phyloP scores from a whole-genome alignment of 257 asterid genomes.

The Solanum sitiens region DNA sequence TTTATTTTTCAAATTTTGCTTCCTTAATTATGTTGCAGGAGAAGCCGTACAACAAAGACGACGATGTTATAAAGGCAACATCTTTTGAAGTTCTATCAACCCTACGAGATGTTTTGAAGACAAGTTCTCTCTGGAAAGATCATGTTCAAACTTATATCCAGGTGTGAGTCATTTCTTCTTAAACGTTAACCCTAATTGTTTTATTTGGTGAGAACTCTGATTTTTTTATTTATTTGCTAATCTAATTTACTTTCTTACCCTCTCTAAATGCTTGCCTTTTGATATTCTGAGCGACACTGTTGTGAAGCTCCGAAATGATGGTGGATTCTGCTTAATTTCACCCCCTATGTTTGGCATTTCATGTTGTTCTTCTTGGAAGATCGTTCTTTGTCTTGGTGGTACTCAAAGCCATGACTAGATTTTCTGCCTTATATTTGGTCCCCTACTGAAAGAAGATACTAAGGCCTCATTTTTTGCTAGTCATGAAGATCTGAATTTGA shows the following conservation, averaged over 20 bases:
- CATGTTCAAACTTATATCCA: constrained; percentile 94
- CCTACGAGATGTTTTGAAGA: constrained; percentile 78
- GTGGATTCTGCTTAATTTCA: background rate
- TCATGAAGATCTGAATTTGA: background rate
- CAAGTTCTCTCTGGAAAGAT: constrained; percentile 94
- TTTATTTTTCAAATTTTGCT: background rate
- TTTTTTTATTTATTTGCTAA: background rate
- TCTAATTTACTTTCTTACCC: background rate
- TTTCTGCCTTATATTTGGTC: background rate
- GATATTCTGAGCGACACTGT: background rate
- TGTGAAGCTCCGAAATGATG: background rate
- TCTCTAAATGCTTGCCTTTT: background rate
- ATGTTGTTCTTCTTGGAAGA: background rate
- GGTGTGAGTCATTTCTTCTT: constrained; percentile 27
- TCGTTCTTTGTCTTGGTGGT: background rate
- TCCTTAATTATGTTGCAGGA: constrained; percentile 44
- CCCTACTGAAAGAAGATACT: background rate
- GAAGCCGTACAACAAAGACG: constrained; percentile 73
- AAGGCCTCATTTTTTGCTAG: background rate
- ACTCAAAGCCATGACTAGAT: background rate
- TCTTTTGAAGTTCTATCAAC: constrained; percentile 94
- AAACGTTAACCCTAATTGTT: background rate
- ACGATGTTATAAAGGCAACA: constrained; percentile 88
- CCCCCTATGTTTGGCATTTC: background rate
- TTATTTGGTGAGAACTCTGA: background rate